Evolutionary conservation across 1,139 yeast genomes (phyloP).

Genomic region (Kazachstania sp.): DNA sequence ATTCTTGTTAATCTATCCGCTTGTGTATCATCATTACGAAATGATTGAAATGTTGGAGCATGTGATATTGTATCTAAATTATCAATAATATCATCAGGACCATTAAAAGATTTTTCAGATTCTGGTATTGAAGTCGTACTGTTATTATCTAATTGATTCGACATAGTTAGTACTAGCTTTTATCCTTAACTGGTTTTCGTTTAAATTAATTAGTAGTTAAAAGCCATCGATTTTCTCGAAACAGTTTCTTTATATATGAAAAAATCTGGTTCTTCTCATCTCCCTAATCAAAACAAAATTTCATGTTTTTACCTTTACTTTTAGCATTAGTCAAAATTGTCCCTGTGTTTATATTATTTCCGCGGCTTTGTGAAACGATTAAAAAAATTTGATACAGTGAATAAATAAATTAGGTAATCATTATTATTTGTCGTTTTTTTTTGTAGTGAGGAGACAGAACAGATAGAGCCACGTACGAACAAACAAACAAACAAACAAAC

Average conservation of each 20-base stretch:
- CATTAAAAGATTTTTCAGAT: constrained; percentile 1
- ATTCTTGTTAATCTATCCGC: constrained; percentile 14
- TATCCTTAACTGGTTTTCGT: neutral
- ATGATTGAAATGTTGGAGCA: neutral
- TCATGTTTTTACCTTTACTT: no score
- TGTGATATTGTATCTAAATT: neutral
- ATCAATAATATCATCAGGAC: neutral
- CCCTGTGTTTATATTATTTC: neutral
- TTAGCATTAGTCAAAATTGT: no score
- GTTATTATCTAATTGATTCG: neutral
- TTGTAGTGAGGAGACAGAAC: no score
- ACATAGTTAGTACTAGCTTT: neutral
- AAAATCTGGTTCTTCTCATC: no score
- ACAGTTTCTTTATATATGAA: neutral
- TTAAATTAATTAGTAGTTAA: neutral
- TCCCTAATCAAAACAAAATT: no score
- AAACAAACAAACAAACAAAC: no score
- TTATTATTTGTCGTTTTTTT: no score
- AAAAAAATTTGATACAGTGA: no score
- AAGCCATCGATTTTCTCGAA: neutral
- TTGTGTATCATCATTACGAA: constrained; percentile 6
- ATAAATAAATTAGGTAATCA: no score
- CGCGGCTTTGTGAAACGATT: neutral
- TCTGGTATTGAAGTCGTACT: neutral
- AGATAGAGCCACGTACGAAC: no score